These are phyloP conservation scores for Apophysomyces trapeziformis DNA, from an alignment of 371 early-diverging fungal genomes.

Conservation along the genomic window DNA sequence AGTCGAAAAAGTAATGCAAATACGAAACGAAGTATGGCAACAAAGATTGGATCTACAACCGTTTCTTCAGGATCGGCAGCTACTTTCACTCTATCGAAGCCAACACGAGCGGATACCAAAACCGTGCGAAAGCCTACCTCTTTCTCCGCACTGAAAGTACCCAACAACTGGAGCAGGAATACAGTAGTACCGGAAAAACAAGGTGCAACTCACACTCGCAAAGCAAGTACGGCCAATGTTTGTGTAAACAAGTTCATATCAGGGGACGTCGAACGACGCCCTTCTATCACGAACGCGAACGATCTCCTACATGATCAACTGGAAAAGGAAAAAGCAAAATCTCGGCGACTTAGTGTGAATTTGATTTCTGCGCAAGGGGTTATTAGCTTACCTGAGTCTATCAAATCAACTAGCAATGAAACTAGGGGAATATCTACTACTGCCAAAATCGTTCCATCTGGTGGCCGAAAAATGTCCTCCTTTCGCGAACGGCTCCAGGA, in stretches of 20 bases:
- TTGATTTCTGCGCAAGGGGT: slow-evolving; percentile 23
- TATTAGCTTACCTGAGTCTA: slow-evolving; percentile 11
- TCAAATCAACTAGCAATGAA: slow-evolving; percentile 1
- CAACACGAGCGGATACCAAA: neutral
- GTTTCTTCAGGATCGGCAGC: slow-evolving; percentile 22
- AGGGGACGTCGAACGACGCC: neutral
- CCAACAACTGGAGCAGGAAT: slow-evolving; percentile 1
- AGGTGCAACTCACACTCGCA: slow-evolving; percentile 2
- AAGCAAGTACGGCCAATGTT: neutral
- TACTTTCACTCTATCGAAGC: neutral
- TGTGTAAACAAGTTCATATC: neutral
- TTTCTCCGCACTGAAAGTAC: neutral
- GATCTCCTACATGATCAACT: slow-evolving; percentile 29
- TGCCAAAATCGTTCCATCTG: neutral
- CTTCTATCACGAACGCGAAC: slow-evolving; percentile 8
- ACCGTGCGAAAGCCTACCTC: neutral
- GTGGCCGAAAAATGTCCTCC: slow-evolving; percentile 13
- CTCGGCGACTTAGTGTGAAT: slow-evolving; percentile 22
- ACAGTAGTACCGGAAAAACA: neutral
- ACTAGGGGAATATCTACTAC: neutral
- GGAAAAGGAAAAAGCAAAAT: slow-evolving; percentile 25
- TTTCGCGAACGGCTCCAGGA: slow-evolving; percentile 32
- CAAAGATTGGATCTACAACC: slow-evolving; percentile 27
- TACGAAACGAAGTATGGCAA: neutral
- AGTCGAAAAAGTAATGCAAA: slow-evolving; percentile 2